A percentile compares a stretch with the other conserved stretches of the same genome.
Evolutionary conservation across 192 early-diverging fungal genomes (phyloP).

Genomic region (Coemansia sp.): DNA sequence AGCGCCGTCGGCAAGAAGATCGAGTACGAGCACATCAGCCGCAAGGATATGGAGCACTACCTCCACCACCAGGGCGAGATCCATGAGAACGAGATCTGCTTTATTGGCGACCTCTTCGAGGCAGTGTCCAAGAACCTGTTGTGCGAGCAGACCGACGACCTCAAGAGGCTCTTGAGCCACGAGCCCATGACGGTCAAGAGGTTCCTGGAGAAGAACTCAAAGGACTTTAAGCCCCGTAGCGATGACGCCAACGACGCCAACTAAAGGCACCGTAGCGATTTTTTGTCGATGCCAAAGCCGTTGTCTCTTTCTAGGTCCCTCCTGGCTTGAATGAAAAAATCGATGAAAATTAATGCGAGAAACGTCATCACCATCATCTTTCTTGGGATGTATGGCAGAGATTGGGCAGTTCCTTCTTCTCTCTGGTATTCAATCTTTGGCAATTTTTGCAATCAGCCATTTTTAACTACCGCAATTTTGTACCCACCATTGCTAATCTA

Average conservation of each 20-base stretch:
- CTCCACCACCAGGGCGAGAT: conserved; percentile 23
- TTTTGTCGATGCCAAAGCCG: neutral
- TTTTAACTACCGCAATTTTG: neutral
- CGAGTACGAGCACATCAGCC: conserved; percentile 24
- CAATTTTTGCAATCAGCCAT: neutral
- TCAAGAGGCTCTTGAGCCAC: conserved; percentile 37
- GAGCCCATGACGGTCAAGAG: conserved; percentile 36
- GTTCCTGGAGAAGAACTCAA: conserved; percentile 41
- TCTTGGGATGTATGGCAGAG: too few species aligned
- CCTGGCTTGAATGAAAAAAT: too few species aligned
- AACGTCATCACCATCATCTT: neutral
- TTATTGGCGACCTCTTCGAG: conserved; percentile 37
- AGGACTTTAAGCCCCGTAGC: conserved; percentile 41
- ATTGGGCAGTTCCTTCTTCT: too few species aligned
- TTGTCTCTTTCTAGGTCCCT: neutral
- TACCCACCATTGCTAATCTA: neutral
- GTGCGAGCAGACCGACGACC: conserved; percentile 25
- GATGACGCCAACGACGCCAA: neutral
- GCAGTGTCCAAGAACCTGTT: conserved; percentile 29
- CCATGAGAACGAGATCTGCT: conserved; percentile 20
- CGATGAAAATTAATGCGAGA: neutral
- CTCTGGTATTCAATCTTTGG: neutral
- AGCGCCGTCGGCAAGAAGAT: conserved; percentile 29
- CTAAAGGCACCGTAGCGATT: neutral
- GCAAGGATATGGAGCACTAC: conserved; percentile 29